Percentiles rank a stretch among this genome's conserved stretches.
Evolutionary conservation across 2,329 filamentous ascomycete species (phyloP).

Genomic region (Pseudogymnoascus sp.): DNA sequence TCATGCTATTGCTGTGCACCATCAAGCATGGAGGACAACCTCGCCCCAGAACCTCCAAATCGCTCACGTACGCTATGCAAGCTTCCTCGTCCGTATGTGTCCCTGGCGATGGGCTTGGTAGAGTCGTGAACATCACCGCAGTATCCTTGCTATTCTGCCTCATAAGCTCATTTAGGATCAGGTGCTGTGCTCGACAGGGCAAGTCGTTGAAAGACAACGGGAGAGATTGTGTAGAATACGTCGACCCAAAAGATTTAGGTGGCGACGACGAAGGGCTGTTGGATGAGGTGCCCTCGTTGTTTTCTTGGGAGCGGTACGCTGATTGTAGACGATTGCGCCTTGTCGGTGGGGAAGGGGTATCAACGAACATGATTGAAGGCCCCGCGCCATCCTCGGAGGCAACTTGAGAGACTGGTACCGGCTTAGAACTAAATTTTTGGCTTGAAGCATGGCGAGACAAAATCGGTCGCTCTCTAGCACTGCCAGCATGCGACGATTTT

Average conservation of each 20-base stretch:
- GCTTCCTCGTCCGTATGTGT: slow-evolving; percentile 62
- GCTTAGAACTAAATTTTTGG: slow-evolving; percentile 62
- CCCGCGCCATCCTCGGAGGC: slow-evolving; percentile 56
- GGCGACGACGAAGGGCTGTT: slow-evolving; percentile 16
- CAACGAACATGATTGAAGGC: slow-evolving; percentile 68
- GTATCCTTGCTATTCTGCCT: slow-evolving; percentile 57
- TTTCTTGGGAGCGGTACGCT: slow-evolving; percentile 16
- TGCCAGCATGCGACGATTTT: neutral
- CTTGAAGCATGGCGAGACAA: slow-evolving; percentile 47
- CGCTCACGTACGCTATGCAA: slow-evolving; percentile 65
- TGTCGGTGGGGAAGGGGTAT: slow-evolving; percentile 29
- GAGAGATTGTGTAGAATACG: slow-evolving; percentile 51
- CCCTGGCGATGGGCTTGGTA: slow-evolving; percentile 72
- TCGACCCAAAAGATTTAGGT: slow-evolving; percentile 27
- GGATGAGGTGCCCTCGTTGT: slow-evolving; percentile 24
- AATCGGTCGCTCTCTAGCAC: slow-evolving; percentile 32
- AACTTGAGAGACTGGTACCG: slow-evolving; percentile 62
- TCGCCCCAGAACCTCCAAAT: slow-evolving; percentile 70
- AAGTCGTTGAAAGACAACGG: slow-evolving; percentile 80
- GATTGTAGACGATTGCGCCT: slow-evolving; percentile 19
- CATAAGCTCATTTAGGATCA: slow-evolving; percentile 82
- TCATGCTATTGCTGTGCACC: slow-evolving; percentile 84
- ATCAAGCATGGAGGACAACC: slow-evolving; percentile 67
- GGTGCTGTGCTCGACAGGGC: slow-evolving; percentile 73
- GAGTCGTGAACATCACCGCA: slow-evolving; percentile 72